Percentiles rank a stretch among this genome's conserved stretches.
Evolutionary conservation across 129 eudicot genomes (phyloP).

Genomic region (Chrysanthemum lavandulifolium): DNA sequence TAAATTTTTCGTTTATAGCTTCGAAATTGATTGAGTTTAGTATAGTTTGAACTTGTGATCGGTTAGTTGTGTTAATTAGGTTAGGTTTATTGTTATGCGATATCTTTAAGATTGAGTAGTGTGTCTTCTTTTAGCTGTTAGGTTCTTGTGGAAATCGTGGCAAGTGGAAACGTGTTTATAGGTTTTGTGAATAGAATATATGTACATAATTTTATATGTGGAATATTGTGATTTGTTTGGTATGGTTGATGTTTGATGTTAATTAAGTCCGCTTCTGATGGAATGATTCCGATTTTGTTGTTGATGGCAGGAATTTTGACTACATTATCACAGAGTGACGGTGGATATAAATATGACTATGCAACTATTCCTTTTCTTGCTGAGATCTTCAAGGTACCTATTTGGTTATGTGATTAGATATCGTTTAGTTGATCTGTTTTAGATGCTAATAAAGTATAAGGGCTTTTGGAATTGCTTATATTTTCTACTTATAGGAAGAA

Average conservation of each 20-base stretch:
- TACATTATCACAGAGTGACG: constrained; percentile 84
- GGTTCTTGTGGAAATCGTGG: too few species aligned
- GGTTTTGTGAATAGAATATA: too few species aligned
- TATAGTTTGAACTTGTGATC: too few species aligned
- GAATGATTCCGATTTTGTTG: constrained; percentile 11
- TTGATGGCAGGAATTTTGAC: constrained; percentile 79
- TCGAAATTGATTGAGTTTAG: too few species aligned
- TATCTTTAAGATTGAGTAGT: not conserved
- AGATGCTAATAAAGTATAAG: not conserved
- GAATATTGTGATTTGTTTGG: not conserved
- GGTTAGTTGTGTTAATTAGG: too few species aligned
- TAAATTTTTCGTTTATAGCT: too few species aligned
- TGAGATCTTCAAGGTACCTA: constrained; percentile 86
- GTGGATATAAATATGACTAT: constrained; percentile 91
- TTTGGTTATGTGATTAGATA: not conserved
- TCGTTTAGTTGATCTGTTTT: constrained; percentile 11
- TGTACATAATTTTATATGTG: not conserved
- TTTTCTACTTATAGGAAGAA: too few species aligned
- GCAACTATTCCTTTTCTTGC: constrained; percentile 99
- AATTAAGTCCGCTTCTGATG: not conserved
- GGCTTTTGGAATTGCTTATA: too few species aligned
- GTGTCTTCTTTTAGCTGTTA: too few species aligned
- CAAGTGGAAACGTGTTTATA: not conserved
- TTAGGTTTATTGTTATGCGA: too few species aligned
- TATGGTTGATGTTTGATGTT: not conserved